Conservation (phyloP, 768 basidiomycete genomes). For the Podaxis sp. region DNA sequence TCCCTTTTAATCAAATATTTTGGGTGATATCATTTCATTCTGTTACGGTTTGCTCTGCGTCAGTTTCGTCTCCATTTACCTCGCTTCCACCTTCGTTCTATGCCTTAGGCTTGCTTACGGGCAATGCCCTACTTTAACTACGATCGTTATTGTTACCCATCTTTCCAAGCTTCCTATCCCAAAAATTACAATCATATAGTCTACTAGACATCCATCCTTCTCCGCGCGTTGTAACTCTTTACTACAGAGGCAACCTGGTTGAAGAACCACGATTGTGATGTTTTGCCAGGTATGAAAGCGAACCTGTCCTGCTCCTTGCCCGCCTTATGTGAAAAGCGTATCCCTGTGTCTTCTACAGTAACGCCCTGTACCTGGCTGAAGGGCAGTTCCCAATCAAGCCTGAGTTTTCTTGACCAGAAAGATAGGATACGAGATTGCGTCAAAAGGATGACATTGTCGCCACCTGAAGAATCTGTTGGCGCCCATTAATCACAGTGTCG, state of each 20-base stretch:
- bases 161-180: conserved; percentile 13
- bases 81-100: conserved; percentile 14
- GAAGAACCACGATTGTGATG: conserved; percentile 80
- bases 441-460: conserved; percentile 78
- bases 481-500: background rate
- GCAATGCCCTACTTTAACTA: conserved; percentile 15
- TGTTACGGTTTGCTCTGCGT: conserved; percentile 7
- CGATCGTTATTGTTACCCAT: conserved; percentile 16
- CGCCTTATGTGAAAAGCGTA: conserved; percentile 80
- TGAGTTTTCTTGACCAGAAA: conserved; percentile 83
- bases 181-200: background rate
- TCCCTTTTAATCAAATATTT: conserved; percentile 15
- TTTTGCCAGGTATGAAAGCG: conserved; percentile 73
- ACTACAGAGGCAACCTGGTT: conserved; percentile 73
- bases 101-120: conserved; percentile 14
- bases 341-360: conserved; percentile 87
- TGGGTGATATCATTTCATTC: conserved; percentile 3
- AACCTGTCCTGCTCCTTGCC: conserved; percentile 78
- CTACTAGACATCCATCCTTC: conserved; percentile 60
- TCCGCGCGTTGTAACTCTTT: conserved; percentile 70
- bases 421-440: conserved; percentile 79
- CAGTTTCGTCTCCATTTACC: conserved; percentile 16
- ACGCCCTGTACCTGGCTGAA: conserved; percentile 86
- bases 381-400: conserved; percentile 89
- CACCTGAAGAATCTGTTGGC: conserved; percentile 64